Conservation (phyloP, 2,329 filamentous ascomycete species). For the Calonectria naviculata region DNA sequence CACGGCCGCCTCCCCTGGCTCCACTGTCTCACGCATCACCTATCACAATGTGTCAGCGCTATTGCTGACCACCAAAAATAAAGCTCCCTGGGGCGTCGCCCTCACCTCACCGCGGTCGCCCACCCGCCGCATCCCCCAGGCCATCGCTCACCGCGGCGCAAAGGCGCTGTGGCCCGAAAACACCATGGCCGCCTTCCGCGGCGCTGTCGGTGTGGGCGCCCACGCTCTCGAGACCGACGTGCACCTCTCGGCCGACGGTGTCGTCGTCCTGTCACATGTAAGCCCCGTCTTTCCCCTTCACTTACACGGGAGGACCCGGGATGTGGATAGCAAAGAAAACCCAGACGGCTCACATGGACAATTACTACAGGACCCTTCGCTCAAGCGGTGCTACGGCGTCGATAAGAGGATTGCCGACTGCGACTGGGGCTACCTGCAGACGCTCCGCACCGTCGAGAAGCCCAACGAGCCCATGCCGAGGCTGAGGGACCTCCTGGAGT, state of each 20-base stretch:
- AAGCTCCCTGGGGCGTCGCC: conserved; percentile 48
- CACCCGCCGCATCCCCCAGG: conserved; percentile 66
- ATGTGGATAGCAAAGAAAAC: not conserved
- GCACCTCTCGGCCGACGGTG: conserved; percentile 83
- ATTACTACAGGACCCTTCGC: conserved; percentile 70
- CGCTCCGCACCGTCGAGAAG: conserved; percentile 72
- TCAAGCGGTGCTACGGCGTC: conserved; percentile 86
- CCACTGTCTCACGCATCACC: not conserved
- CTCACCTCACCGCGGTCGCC: conserved; percentile 40
- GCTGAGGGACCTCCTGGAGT: conserved; percentile 79
- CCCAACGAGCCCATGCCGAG: conserved; percentile 80
- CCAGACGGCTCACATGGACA: not conserved
- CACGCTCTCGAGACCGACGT: conserved; percentile 91
- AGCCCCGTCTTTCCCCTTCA: conserved; percentile 39
- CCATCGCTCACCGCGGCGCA: conserved; percentile 83
- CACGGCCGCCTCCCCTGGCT: too few relatives aligned
- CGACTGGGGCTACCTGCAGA: conserved; percentile 79
- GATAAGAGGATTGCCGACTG: conserved; percentile 78
- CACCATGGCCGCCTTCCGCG: conserved; percentile 81
- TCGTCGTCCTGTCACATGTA: conserved; percentile 88
- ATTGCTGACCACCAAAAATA: conserved; percentile 9
- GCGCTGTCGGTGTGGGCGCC: conserved; percentile 78
- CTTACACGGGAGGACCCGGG: conserved; percentile 15
- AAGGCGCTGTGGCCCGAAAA: conserved; percentile 87
- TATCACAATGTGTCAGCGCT: not conserved